Base-by-base conservation (phyloP, 257 asterid species). In the Penstemon davidsonii region DNA sequence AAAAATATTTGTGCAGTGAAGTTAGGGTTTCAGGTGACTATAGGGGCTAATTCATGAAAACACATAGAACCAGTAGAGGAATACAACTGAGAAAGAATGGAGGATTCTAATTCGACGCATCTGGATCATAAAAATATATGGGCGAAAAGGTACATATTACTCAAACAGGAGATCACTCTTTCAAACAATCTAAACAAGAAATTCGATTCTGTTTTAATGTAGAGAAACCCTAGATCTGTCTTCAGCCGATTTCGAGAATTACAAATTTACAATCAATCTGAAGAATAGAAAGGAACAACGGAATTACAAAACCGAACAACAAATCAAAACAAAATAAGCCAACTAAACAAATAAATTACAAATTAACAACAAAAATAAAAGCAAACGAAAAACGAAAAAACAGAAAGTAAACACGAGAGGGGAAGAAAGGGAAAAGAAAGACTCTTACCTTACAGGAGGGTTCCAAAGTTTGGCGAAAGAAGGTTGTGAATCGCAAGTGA, bases 81-180 rank as follows among this genome's bases (percentile, higher is more conserved):
- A 92, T 5, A 92, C 96, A 13, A 92, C 98, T 7, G 98, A 92
- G 76, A 89, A 92, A 3, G 98, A 92, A 70, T 92, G 98, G 8
- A 89, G 87, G 38, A 89, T 71, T 73, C 95, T 85, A 64, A 89
- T 75, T 6, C 95, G 75, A 53, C 88, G 94, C 85, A 89, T 76
- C 10, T 69, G 78, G 55, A 76, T 59, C 33, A 92, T 84, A 63
- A 64, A 81, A 77, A 62, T 42, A 15, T 77, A 62, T 39, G 70
- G 64, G 64, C 55, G 64, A 68, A 68, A 70, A 60, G 69, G 58
- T 45, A 46, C 50, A 37, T 62, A 78, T 61, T 73, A 78, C 73
- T 71, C 47, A 76, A 67, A 73, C 37, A 39, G 49, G 55, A 6
- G 72, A 52, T 18, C 44, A 5, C n/a, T 10, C 1, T 2, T 61